Evolutionary conservation across 345 rosid species (phyloP).

Genomic region (thale cress (Arabidopsis thaliana)): TAIR10.1 NC_003074.8:9220001-9220500

Average conservation of each 20-base stretch:
- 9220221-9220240: conserved; percentile 56
- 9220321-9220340: conserved; percentile 90
- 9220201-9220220: conserved; percentile 46
- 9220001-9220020: not conserved
- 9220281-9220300: conserved; percentile 84
- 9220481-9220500: conserved; percentile 74
- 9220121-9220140: not conserved
- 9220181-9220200: not conserved
- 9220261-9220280: conserved; percentile 61
- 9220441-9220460: conserved; percentile 92
- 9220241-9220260: conserved; percentile 53
- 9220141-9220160: not conserved
- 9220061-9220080: conserved; percentile 73
- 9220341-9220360: not conserved
- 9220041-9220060: conserved; percentile 74
- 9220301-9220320: conserved; percentile 75
- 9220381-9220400: not conserved
- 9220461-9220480: conserved; percentile 86
- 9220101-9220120: conserved; percentile 51
- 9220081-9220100: conserved; percentile 79
- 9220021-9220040: conserved; percentile 46
- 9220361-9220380: not conserved
- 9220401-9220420: not conserved
- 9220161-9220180: not conserved
- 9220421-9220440: conserved; percentile 95